These are phyloP conservation scores for Penicillium antarcticum DNA, from an alignment of 495 filamentous ascomycete genomes.

Conservation along the genomic window DNA sequence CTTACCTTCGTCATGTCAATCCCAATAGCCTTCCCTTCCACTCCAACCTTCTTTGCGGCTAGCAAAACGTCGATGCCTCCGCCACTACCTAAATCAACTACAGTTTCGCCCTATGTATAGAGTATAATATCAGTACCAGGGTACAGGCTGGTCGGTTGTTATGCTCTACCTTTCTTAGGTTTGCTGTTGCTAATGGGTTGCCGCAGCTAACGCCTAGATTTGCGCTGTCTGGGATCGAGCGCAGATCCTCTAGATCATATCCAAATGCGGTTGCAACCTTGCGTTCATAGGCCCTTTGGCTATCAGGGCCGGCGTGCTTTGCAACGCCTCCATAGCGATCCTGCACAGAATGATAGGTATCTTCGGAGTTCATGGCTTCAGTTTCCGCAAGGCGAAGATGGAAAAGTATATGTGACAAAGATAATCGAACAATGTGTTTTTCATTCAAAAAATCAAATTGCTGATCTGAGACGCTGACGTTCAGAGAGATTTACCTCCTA, in stretches of 20 bases:
- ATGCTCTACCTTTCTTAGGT: conserved; percentile 42
- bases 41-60: conserved; percentile 55
- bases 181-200: conserved; percentile 57
- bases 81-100: conserved; percentile 62
- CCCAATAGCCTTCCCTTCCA: conserved; percentile 53
- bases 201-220: conserved; percentile 68
- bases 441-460: too few relatives aligned
- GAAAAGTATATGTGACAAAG: too few relatives aligned
- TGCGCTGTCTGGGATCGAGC: conserved; percentile 50
- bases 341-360: conserved; percentile 12
- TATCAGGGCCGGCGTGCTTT: not conserved
- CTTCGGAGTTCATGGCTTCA: not conserved
- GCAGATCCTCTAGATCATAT: conserved; percentile 53
- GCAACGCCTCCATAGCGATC: conserved; percentile 14
- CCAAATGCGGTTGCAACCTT: conserved; percentile 58
- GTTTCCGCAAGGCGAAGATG: too few relatives aligned
- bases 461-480: too few relatives aligned
- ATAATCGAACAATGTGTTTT: too few relatives aligned
- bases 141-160: not conserved
- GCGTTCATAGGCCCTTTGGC: conserved; percentile 23
- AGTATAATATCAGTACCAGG: not conserved
- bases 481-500: too few relatives aligned
- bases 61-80: conserved; percentile 64
- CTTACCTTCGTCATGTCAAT: conserved; percentile 64
- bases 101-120: conserved; percentile 52